Conservation (phyloP, 257 asterid species). For the Echium plantagineum region DNA sequence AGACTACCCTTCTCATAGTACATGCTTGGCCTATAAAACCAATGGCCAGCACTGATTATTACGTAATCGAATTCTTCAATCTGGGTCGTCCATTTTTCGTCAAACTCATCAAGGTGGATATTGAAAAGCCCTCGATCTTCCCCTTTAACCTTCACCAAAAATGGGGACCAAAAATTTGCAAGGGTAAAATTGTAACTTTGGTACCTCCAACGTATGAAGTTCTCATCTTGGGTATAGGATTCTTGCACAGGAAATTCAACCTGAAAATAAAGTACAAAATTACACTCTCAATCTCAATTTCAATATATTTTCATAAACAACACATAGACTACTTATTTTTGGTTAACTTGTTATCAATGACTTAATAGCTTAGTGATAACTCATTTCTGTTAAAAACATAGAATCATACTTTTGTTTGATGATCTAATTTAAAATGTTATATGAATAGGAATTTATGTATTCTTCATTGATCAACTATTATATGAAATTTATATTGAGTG, state of each 20-base stretch:
- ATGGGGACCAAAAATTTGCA: constrained; percentile 10
- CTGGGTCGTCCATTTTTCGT: constrained; percentile 4
- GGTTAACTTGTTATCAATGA: too few relatives aligned
- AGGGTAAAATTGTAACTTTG: constrained; percentile 11
- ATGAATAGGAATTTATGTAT: too few relatives aligned
- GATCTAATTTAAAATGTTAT: too few relatives aligned
- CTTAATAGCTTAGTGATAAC: too few relatives aligned
- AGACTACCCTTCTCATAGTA: constrained; percentile 2
- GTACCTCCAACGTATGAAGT: constrained; percentile 10
- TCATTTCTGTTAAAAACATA: too few relatives aligned
- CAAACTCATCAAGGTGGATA: constrained; percentile 8
- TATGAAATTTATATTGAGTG: too few relatives aligned
- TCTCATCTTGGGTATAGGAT: constrained; percentile 1
- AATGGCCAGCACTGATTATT: constrained; percentile 10
- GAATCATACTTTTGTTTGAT: too few relatives aligned
- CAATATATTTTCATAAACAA: too few relatives aligned
- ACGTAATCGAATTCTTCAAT: constrained; percentile 4
- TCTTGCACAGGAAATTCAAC: constrained; percentile 8
- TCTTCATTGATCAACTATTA: too few relatives aligned
- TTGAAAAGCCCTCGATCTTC: constrained; percentile 6
- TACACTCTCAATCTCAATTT: too few relatives aligned
- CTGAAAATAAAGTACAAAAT: neutral
- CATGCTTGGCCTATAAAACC: constrained; percentile 3
- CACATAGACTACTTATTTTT: too few relatives aligned
- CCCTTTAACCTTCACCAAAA: constrained; percentile 2